Evolutionary conservation across 495 filamentous ascomycete species (phyloP), one percentile per base, ranked within the genome.

Genomic region (Aspergillus coremiiformis): DNA sequence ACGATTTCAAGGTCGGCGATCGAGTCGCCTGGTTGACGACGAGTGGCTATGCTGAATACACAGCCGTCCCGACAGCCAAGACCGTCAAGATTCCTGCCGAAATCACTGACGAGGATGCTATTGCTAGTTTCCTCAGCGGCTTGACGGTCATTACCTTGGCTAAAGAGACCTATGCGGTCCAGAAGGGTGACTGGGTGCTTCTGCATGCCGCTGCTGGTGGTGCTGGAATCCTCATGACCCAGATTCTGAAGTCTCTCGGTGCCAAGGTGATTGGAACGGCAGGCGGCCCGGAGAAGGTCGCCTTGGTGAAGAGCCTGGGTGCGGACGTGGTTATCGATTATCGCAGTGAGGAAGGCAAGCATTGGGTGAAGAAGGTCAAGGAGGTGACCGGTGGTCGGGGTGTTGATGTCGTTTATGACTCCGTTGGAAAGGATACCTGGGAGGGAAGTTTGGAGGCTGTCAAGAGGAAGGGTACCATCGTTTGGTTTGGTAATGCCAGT

Each of bases 121-220:
- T 84, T 44, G 89, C 86, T 0, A 72, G 79, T 1, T 64, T 93
- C 8, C 66, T 96, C 37, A 93, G 95, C 60, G 93, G 88, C 4
- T 65, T 98, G 44, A 97, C 93, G 0, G 92, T 93, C 1, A 70
- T 95, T 23, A 84, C 90, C 0, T 71, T 96, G 33, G 81, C 86
- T 10, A 83, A 86, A 59, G 93, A 96, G 66, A 79, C 85, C 11
- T 80, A 90, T 53, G 63, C 71, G 0, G 86, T 96, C 23, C 71
- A 87, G 59, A 78, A 75, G 63, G 88, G 84, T 0, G 89, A 95
- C 51, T 94, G 84, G 83, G 78, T 93, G 7, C 80, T 98, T 1
- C 79, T 97, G 27, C 89, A 95, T 57, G 92, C 93, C 0, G 93
- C 93, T 0, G 90, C 91, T 8, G 93, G 93, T 37, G 93, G 93